These are phyloP conservation scores for Botrytis sinoallii DNA, from an alignment of 2,329 filamentous ascomycete genomes.

Conservation along the genomic window DNA sequence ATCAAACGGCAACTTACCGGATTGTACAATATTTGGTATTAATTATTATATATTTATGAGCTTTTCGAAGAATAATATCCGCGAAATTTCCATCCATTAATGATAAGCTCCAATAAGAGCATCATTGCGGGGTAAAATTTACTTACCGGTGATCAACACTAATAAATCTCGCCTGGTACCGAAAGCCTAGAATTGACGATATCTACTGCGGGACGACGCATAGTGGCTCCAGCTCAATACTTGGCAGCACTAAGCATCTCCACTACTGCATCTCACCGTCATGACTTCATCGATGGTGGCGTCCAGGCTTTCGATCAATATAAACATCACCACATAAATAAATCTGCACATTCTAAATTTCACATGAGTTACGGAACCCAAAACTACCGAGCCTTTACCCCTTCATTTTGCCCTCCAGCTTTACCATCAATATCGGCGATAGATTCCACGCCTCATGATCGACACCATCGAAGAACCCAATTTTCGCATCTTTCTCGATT, in stretches of 20 bases:
- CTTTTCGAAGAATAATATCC: not conserved
- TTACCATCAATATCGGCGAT: not conserved
- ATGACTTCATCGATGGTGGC: not conserved
- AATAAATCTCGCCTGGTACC: not conserved
- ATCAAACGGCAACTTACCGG: not conserved
- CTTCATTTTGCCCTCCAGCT: not conserved
- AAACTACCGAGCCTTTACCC: not conserved
- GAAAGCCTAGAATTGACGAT: not conserved
- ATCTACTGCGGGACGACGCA: not conserved
- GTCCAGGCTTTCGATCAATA: not conserved
- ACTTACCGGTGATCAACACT: not conserved
- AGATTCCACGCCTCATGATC: slow-evolving; percentile 11
- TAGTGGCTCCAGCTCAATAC: not conserved
- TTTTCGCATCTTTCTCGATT: slow-evolving; percentile 70
- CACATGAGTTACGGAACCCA: not conserved
- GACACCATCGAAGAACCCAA: slow-evolving; percentile 47
- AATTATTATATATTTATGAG: not conserved
- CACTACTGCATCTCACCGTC: not conserved
- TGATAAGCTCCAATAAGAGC: not conserved
- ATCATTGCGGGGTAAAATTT: not conserved
- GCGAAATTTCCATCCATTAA: not conserved
- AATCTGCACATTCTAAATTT: not conserved
- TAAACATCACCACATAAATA: not conserved
- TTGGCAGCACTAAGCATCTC: not conserved
- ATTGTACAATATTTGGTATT: not conserved